Evolutionary conservation across 805 yeast genomes (phyloP), one percentile per base, ranked within the genome.

Genomic region (Grigorovia transvaalensis): DNA sequence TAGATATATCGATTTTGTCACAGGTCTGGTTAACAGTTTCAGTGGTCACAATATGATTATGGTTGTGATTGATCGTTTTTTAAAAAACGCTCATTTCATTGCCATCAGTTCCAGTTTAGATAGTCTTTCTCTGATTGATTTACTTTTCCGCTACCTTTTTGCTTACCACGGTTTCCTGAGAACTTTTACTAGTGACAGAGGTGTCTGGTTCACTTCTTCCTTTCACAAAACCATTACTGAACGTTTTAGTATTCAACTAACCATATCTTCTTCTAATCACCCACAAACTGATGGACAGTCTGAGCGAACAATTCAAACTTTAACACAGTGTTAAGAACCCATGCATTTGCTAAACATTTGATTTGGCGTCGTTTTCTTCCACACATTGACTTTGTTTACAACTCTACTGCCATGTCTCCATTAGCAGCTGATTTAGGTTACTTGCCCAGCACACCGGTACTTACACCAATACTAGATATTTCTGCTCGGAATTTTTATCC

Each of bases 1-100:
- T 23, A 9, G 55, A 51, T 35, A 54, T 59, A 49, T 57, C 15
- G 62, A 59, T 35, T 57, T 59, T 44, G 45, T 50, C 2, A 44
- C 54, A 6, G 59, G 61, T 12, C 23, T 56, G 15, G 58, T 13
- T 49, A 1, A 45, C n/a, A 53, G 1, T 45, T 18, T 11, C 19
- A 30, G 8, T 40, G 40, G 1, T 17, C n/a, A 49, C 2, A 47
- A 56, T 20, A 51, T 55, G 51, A 58, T 53, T 6, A 9, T 58
- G 43, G 54, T 58, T 2, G 56, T 58, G 15, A 59, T 56, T 1
- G 57, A 58, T 46, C 2, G 53, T 6, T 55, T 57, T 19, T 50
- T 53, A 5, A 59, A 59, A 41, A 38, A 59, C 12, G 53, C 54
- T 1, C 57, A 56, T 29, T 53, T 59, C 33, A 48, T 53, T 12